A percentile compares a stretch with the other conserved stretches of the same genome.
phyloP scores from a whole-genome alignment of 768 basidiomycete species.

The Chalciporus pseudorubinellus region DNA sequence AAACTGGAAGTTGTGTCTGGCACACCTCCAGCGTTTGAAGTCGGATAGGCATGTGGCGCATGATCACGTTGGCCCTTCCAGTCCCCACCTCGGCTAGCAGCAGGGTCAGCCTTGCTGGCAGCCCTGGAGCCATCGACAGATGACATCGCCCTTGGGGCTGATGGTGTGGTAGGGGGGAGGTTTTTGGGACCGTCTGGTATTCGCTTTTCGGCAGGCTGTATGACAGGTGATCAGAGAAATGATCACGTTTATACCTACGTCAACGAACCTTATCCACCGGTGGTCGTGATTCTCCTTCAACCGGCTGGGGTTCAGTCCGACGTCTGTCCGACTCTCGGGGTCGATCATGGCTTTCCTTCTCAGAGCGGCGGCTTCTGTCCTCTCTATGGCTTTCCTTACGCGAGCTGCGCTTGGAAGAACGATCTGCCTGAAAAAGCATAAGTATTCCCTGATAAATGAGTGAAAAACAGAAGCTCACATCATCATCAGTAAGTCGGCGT shows the following conservation, averaged over 20 bases:
- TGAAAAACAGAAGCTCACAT: slow-evolving; percentile 45
- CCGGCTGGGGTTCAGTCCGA: slow-evolving; percentile 57
- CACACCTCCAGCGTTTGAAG: slow-evolving; percentile 17
- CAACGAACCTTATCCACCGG: slow-evolving; percentile 61
- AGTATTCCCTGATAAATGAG: slow-evolving; percentile 2
- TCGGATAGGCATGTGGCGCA: slow-evolving; percentile 22
- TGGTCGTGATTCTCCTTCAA: slow-evolving; percentile 49
- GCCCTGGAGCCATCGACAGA: slow-evolving; percentile 42
- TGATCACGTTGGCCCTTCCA: slow-evolving; percentile 45
- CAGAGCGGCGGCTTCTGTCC: slow-evolving; percentile 64
- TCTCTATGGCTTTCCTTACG: slow-evolving; percentile 78
- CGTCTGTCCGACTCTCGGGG: slow-evolving; percentile 67
- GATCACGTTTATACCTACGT: neutral
- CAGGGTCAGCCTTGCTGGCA: slow-evolving; percentile 38
- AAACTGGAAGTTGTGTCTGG: slow-evolving; percentile 38
- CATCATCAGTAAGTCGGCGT: slow-evolving; percentile 66
- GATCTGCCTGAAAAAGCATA: slow-evolving; percentile 52
- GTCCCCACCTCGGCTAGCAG: slow-evolving; percentile 41
- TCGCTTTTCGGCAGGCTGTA: slow-evolving; percentile 53
- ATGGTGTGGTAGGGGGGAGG: slow-evolving; percentile 59
- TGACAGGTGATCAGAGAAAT: slow-evolving; percentile 6
- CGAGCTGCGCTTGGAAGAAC: slow-evolving; percentile 76
- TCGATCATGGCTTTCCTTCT: slow-evolving; percentile 69
- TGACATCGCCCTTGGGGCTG: slow-evolving; percentile 72
- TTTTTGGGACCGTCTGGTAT: slow-evolving; percentile 53